phyloP scores from a whole-genome alignment of 495 filamentous ascomycete species.

The Penicillium antarcticum region DNA sequence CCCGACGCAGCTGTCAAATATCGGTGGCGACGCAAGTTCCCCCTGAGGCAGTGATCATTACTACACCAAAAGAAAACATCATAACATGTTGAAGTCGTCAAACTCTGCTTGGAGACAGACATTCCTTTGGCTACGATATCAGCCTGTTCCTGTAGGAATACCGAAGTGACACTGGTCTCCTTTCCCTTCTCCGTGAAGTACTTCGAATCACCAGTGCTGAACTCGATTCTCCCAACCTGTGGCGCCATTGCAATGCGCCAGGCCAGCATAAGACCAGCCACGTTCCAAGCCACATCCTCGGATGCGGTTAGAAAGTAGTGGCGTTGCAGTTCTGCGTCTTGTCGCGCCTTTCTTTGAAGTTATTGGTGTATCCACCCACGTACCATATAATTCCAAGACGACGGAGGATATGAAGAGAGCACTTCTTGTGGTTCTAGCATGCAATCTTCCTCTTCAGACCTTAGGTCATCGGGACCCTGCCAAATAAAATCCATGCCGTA shows the following conservation, averaged over 20 bases:
- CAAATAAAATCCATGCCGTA: constrained; percentile 20
- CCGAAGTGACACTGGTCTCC: constrained; percentile 7
- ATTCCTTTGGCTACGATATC: constrained; percentile 2
- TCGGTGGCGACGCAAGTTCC: too few relatives aligned
- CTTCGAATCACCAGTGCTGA: constrained; percentile 1
- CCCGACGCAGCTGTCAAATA: too few relatives aligned
- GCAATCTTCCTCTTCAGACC: background rate
- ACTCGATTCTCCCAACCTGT: constrained; percentile 14
- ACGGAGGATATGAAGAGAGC: constrained; percentile 6
- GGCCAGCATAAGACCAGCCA: constrained; percentile 21
- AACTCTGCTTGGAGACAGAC: background rate
- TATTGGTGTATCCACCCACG: constrained; percentile 18
- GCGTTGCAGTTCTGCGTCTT: constrained; percentile 3
- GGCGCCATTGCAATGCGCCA: constrained; percentile 22
- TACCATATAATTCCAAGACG: constrained; percentile 12
- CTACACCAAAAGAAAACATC: too few relatives aligned
- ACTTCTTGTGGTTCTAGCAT: constrained; percentile 6
- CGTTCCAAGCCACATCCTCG: constrained; percentile 21
- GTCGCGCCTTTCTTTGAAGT: constrained; percentile 12
- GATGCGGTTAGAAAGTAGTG: constrained; percentile 3
- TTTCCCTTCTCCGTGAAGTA: constrained; percentile 11
- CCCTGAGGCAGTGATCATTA: too few relatives aligned
- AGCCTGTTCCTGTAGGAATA: constrained; percentile 14
- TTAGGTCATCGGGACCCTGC: constrained; percentile 7
- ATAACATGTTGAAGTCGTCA: too few relatives aligned